A percentile compares a stretch with the other conserved stretches of the same genome.
These are phyloP conservation scores for Paraphoma chrysanthemicola DNA, from an alignment of 2,329 filamentous ascomycete genomes.

Conservation along the genomic window DNA sequence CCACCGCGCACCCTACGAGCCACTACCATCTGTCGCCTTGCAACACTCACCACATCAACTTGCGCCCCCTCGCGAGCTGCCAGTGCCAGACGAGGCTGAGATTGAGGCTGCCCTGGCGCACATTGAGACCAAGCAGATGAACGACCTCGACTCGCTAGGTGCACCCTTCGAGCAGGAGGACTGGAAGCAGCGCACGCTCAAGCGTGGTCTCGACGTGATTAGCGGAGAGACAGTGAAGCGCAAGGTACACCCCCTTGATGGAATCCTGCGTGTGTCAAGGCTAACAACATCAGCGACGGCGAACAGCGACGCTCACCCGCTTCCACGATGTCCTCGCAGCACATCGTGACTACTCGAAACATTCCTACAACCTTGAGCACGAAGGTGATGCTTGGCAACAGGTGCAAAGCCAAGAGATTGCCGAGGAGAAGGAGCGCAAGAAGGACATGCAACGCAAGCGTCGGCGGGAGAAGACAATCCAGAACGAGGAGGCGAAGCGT, in stretches of 20 bases:
- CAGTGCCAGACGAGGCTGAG: conserved; percentile 63
- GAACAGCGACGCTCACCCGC: conserved; percentile 62
- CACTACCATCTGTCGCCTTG: conserved; percentile 28
- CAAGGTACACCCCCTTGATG: conserved; percentile 58
- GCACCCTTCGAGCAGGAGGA: conserved; percentile 61
- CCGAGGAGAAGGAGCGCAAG: conserved; percentile 97
- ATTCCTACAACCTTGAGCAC: conserved; percentile 77
- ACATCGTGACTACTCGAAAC: conserved; percentile 74
- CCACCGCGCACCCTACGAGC: conserved; percentile 28
- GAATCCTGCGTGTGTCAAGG: not conserved
- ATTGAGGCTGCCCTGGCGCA: conserved; percentile 71
- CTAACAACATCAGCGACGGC: conserved; percentile 61
- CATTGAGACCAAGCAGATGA: conserved; percentile 64
- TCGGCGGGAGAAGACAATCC: conserved; percentile 91
- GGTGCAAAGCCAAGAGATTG: conserved; percentile 87
- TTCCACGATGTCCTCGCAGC: conserved; percentile 67
- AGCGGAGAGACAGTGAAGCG: conserved; percentile 68
- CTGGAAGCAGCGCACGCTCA: conserved; percentile 63
- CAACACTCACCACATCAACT: conserved; percentile 20
- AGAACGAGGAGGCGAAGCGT: conserved; percentile 85
- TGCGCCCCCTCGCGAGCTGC: conserved; percentile 35
- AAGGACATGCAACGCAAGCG: conserved; percentile 99
- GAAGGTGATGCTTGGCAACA: conserved; percentile 83
- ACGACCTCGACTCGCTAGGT: conserved; percentile 62
- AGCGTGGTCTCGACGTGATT: conserved; percentile 73